Percentiles rank a stretch among this genome's conserved stretches.
Evolutionary conservation across 164 flowering plant species (phyloP).

Genomic region (Liquidambar formosana): DNA sequence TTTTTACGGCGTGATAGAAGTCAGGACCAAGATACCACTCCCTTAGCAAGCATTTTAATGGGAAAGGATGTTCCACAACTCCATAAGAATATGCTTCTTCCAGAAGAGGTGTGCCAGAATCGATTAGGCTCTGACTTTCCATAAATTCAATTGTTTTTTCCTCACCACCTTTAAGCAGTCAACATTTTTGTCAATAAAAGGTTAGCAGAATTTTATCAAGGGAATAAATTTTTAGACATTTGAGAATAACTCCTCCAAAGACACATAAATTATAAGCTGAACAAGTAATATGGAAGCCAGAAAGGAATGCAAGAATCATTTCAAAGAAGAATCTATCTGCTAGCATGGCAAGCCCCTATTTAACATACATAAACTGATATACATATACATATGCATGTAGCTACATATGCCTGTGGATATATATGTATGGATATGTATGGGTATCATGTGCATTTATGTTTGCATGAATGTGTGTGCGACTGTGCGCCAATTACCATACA

Average conservation of each 20-base stretch:
- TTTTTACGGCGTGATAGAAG: slow-evolving; percentile 93
- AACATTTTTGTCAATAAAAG: neutral
- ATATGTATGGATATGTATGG: too few species aligned
- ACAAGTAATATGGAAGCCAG: neutral
- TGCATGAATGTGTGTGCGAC: too few species aligned
- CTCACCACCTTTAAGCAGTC: slow-evolving; percentile 76
- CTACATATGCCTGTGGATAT: too few species aligned
- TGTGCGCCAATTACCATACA: too few species aligned
- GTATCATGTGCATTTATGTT: too few species aligned
- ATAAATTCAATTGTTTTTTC: slow-evolving; percentile 76
- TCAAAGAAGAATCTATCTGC: too few species aligned
- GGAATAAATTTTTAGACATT: neutral
- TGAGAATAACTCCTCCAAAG: neutral
- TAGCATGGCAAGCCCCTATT: too few species aligned
- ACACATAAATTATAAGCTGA: neutral
- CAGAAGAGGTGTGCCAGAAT: slow-evolving; percentile 65
- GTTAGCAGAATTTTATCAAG: neutral
- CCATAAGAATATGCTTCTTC: slow-evolving; percentile 79
- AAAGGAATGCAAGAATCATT: neutral
- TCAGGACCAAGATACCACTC: slow-evolving; percentile 93
- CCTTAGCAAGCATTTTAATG: slow-evolving; percentile 71
- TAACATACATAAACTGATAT: too few species aligned
- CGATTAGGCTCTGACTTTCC: slow-evolving; percentile 59
- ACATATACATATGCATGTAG: too few species aligned
- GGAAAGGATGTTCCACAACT: slow-evolving; percentile 91